Percentiles rank a stretch among this genome's conserved stretches.
phyloP scores from a whole-genome alignment of 495 filamentous ascomycete species.

The Pyrenula aspistea region DNA sequence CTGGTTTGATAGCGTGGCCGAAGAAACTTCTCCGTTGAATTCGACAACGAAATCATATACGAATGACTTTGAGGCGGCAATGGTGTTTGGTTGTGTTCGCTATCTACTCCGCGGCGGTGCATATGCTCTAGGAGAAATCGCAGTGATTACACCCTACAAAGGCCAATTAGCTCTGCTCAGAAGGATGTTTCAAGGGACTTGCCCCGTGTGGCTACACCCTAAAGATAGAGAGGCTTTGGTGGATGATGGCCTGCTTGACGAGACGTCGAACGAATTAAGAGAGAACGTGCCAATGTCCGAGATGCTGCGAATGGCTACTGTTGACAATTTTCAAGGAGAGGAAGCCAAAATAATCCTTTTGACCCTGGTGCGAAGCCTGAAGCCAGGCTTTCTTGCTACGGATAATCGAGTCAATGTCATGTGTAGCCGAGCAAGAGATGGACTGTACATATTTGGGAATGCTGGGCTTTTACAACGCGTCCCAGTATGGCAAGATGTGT shows the following conservation, averaged over 20 bases:
- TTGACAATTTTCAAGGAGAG: conserved; percentile 68
- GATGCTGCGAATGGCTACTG: conserved; percentile 49
- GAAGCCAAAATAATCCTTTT: conserved; percentile 66
- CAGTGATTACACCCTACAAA: conserved; percentile 59
- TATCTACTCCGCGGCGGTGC: conserved; percentile 54
- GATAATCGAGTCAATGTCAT: neutral
- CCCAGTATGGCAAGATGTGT: conserved; percentile 58
- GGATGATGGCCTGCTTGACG: conserved; percentile 18
- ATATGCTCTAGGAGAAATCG: conserved; percentile 52
- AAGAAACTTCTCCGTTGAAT: conserved; percentile 29
- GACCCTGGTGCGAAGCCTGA: conserved; percentile 53
- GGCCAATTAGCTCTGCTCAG: conserved; percentile 46
- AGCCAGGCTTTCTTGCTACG: neutral
- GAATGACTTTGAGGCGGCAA: conserved; percentile 55
- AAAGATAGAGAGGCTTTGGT: conserved; percentile 47
- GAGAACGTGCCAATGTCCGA: conserved; percentile 30
- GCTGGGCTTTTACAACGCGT: conserved; percentile 40
- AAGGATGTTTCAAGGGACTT: conserved; percentile 12
- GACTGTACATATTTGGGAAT: conserved; percentile 81
- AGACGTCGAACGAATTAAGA: conserved; percentile 5
- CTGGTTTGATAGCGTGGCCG: conserved; percentile 56
- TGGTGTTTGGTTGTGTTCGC: conserved; percentile 47
- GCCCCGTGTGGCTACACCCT: conserved; percentile 32
- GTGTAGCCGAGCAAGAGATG: conserved; percentile 52
- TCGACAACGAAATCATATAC: conserved; percentile 37